These are phyloP conservation scores for Wickerhamomyces chambardii DNA, from an alignment of 805 yeast genomes.

Conservation along the genomic window DNA sequence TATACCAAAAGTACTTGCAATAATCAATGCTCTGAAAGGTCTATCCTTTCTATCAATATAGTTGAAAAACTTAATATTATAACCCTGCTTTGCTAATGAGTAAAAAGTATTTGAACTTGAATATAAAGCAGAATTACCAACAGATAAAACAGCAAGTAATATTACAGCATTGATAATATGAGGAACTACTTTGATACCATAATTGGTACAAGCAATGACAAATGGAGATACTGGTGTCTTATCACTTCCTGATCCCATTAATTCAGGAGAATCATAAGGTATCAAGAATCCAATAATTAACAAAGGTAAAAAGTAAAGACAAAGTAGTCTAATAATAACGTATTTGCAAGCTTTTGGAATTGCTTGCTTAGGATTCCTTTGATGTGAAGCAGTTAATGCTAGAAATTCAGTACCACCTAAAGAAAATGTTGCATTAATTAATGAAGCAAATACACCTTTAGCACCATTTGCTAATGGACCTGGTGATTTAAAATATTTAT, in stretches of 20 bases:
- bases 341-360: constrained; percentile 50
- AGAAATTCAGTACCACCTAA: constrained; percentile 54
- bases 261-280: constrained; percentile 35
- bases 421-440: constrained; percentile 50
- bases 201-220: constrained; percentile 49
- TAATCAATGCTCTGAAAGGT: constrained; percentile 43
- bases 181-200: constrained; percentile 47
- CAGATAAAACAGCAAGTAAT: constrained; percentile 49
- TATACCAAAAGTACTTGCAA: constrained; percentile 43
- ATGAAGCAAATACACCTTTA: constrained; percentile 44
- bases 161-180: constrained; percentile 60
- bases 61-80: constrained; percentile 43
- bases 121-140: constrained; percentile 50
- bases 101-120: constrained; percentile 39
- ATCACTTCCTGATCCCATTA: constrained; percentile 29
- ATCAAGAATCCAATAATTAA: constrained; percentile 43
- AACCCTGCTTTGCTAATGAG: constrained; percentile 50
- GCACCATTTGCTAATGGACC: constrained; percentile 46
- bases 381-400: constrained; percentile 48
- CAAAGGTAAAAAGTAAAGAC: constrained; percentile 39
- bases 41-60: constrained; percentile 50
- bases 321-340: constrained; percentile 43
- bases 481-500: constrained; percentile 40
- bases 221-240: constrained; percentile 58
- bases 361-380: constrained; percentile 42